Evolutionary conservation across 140 eudicot genomes (phyloP).

Genomic region (Anethum foeniculum): DNA sequence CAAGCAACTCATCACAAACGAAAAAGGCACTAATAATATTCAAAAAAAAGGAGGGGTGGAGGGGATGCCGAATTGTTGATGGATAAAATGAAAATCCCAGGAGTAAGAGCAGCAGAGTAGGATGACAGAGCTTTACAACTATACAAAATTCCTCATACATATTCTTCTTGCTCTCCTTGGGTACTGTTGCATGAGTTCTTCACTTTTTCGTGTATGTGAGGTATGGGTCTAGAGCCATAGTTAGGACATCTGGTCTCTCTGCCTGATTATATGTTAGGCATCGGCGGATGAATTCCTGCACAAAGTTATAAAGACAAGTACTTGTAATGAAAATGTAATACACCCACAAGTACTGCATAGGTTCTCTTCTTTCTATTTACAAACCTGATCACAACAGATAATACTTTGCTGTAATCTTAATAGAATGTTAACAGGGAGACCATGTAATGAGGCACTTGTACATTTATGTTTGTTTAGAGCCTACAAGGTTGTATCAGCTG

Average conservation of each 20-base stretch:
- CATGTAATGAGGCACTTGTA: neutral
- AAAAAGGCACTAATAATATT: neutral
- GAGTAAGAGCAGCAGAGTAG: neutral
- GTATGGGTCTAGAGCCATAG: slow-evolving; percentile 82
- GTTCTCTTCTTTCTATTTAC: neutral
- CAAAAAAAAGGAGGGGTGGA: neutral
- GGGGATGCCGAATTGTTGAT: neutral
- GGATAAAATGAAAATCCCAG: neutral
- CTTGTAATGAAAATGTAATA: neutral
- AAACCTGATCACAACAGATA: neutral
- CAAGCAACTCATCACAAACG: neutral
- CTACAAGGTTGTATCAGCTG: neutral
- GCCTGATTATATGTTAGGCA: slow-evolving; percentile 89
- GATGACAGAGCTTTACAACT: slow-evolving; percentile 25
- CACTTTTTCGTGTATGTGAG: slow-evolving; percentile 69
- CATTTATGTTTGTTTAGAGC: neutral
- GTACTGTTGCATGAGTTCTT: slow-evolving; percentile 9
- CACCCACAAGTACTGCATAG: neutral
- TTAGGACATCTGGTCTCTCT: slow-evolving; percentile 83
- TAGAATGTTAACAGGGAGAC: neutral
- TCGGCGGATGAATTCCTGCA: slow-evolving; percentile 81
- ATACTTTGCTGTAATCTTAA: neutral
- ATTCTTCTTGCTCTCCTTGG: slow-evolving; percentile 10
- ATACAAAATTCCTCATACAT: slow-evolving; percentile 26
- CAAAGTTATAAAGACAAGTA: neutral